Conservation (phyloP, 1,284 basidiomycete species). For the Austroboletus rostrupii region DNA sequence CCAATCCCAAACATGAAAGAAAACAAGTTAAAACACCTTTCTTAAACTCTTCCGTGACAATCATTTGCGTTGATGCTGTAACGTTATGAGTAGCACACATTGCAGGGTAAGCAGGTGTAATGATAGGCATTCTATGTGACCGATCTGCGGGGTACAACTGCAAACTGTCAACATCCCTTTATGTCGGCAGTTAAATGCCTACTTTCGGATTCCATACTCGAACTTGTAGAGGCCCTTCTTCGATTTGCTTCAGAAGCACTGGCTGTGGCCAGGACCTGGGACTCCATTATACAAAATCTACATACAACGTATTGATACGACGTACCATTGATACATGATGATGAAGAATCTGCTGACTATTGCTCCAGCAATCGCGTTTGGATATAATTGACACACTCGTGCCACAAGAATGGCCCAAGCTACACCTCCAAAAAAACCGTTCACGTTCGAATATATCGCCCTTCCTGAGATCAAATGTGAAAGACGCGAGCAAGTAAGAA, state of each 20-base stretch:
- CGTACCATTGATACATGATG: conserved; percentile 93
- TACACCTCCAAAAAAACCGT: conserved; percentile 96
- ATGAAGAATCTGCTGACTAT: conserved; percentile 97
- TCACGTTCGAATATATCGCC: conserved; percentile 98
- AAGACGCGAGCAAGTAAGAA: conserved; percentile 3
- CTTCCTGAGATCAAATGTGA: conserved; percentile 51
- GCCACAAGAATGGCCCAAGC: conserved; percentile 99
- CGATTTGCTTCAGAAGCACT: conserved; percentile 93
- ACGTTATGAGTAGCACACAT: conserved; percentile 99
- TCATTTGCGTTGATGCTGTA: conserved; percentile 90
- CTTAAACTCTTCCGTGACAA: conserved; percentile 96
- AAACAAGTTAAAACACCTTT: conserved; percentile 51
- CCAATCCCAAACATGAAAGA: background rate
- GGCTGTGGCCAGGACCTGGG: conserved; percentile 95
- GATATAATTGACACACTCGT: conserved; percentile 97
- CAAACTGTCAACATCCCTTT: background rate
- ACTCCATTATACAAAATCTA: conserved; percentile 5
- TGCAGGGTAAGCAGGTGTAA: conserved; percentile 98
- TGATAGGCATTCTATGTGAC: conserved; percentile 98
- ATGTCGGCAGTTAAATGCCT: background rate
- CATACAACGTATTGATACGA: conserved; percentile 4
- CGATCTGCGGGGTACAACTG: conserved; percentile 92
- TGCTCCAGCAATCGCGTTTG: conserved; percentile 89
- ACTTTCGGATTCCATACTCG: conserved; percentile 98
- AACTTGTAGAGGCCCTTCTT: conserved; percentile 90